These are phyloP conservation scores for Epichloe sp. DNA, from an alignment of 2,329 filamentous ascomycete genomes.

Conservation along the genomic window DNA sequence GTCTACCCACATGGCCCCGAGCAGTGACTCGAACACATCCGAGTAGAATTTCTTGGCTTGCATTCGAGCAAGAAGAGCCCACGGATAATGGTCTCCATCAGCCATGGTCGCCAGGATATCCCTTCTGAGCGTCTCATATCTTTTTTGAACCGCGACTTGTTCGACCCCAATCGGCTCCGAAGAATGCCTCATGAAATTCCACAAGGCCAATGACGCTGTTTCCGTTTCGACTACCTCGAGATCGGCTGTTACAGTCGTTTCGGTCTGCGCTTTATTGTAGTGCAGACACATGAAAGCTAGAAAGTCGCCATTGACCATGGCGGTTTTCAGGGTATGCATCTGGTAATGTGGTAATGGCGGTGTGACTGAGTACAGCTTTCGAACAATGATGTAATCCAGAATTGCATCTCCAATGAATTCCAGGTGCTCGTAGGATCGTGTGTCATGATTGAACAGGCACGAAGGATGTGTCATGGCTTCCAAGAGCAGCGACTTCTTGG, in stretches of 20 bases:
- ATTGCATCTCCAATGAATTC: slow-evolving; percentile 84
- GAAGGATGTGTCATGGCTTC: slow-evolving; percentile 77
- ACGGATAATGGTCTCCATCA: slow-evolving; percentile 51
- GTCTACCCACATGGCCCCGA: slow-evolving; percentile 80
- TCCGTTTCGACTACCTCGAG: slow-evolving; percentile 10
- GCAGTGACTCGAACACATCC: slow-evolving; percentile 66
- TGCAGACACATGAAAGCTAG: slow-evolving; percentile 63
- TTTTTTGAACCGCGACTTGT: slow-evolving; percentile 29
- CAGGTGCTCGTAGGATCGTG: slow-evolving; percentile 50
- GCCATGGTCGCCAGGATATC: slow-evolving; percentile 38
- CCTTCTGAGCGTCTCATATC: slow-evolving; percentile 35
- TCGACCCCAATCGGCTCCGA: slow-evolving; percentile 32
- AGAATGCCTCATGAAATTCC: slow-evolving; percentile 55
- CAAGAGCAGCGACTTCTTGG: slow-evolving; percentile 51
- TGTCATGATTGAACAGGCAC: slow-evolving; percentile 27
- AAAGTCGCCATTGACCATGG: slow-evolving; percentile 68
- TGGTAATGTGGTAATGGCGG: slow-evolving; percentile 32
- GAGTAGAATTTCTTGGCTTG: slow-evolving; percentile 65
- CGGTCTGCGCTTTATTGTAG: slow-evolving; percentile 11
- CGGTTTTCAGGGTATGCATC: slow-evolving; percentile 68
- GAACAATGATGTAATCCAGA: slow-evolving; percentile 64
- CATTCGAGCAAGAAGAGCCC: slow-evolving; percentile 55
- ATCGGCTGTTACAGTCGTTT: slow-evolving; percentile 9
- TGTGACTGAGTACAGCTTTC: slow-evolving; percentile 36
- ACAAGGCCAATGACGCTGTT: slow-evolving; percentile 34